Percentiles rank a stretch among this genome's conserved stretches.
phyloP scores from a whole-genome alignment of 2,329 filamentous ascomycete genomes.

The Hymenoscyphus fructigenus region DNA sequence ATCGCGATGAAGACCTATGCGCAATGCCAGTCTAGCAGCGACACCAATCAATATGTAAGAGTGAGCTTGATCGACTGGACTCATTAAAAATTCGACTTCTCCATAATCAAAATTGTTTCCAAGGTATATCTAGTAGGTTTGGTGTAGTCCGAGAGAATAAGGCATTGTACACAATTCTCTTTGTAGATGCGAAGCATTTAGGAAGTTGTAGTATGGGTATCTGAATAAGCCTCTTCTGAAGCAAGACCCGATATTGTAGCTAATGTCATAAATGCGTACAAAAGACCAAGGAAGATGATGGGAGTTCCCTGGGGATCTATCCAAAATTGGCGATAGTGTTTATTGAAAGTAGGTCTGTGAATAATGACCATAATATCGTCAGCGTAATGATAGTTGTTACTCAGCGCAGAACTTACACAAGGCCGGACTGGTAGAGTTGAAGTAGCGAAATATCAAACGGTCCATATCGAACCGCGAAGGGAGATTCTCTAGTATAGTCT shows the following conservation, averaged over 20 bases:
- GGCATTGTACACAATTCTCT: slow-evolving; percentile 49
- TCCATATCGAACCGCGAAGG: slow-evolving; percentile 49
- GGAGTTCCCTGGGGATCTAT: slow-evolving; percentile 41
- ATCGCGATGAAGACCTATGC: too few species aligned
- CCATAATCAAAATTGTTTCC: slow-evolving; percentile 52
- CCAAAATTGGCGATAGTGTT: slow-evolving; percentile 52
- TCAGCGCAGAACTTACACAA: slow-evolving; percentile 42
- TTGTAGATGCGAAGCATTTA: slow-evolving; percentile 51
- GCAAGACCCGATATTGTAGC: slow-evolving; percentile 43
- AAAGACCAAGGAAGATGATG: slow-evolving; percentile 49
- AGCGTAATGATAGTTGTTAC: neutral
- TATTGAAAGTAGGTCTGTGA: slow-evolving; percentile 53
- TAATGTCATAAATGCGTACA: slow-evolving; percentile 39
- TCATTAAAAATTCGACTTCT: slow-evolving; percentile 55
- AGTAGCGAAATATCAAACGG: slow-evolving; percentile 52
- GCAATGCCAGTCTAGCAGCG: too few species aligned
- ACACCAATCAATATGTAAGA: slow-evolving; percentile 52
- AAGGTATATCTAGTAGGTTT: slow-evolving; percentile 50
- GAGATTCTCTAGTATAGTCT: slow-evolving; percentile 49
- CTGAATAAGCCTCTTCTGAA: slow-evolving; percentile 46
- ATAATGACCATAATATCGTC: slow-evolving; percentile 45
- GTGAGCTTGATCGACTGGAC: slow-evolving; percentile 51
- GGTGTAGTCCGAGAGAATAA: slow-evolving; percentile 51
- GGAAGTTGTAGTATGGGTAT: slow-evolving; percentile 44
- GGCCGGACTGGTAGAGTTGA: slow-evolving; percentile 53